These are phyloP conservation scores for Microstroma glucosiphilum DNA, from an alignment of 1,284 basidiomycete genomes.

Conservation along the genomic window DNA sequence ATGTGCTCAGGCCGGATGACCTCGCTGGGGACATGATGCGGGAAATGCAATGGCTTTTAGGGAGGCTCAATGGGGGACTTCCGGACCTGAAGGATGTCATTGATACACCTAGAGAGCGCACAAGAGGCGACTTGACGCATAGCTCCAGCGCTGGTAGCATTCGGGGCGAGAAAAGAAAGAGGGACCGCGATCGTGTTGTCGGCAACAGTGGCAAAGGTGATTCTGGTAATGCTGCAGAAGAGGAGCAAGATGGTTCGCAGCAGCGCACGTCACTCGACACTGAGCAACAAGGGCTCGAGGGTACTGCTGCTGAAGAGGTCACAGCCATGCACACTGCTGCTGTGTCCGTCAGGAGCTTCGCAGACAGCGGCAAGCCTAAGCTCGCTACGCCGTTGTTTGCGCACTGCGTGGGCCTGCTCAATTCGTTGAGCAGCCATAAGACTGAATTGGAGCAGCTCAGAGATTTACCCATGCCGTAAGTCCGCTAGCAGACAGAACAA, in stretches of 20 bases:
- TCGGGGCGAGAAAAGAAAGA: background rate
- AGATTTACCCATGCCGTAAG: constrained; percentile 24
- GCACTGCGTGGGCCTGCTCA: constrained; percentile 24
- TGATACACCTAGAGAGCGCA: background rate
- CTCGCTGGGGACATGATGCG: constrained; percentile 18
- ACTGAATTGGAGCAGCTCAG: constrained; percentile 26
- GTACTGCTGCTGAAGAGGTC: too few species aligned
- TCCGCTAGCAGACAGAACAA: too few species aligned
- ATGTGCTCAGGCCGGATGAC: constrained; percentile 9
- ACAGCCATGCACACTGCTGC: too few species aligned
- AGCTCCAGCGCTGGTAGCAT: too few species aligned
- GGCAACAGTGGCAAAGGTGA: too few species aligned
- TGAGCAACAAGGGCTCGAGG: too few species aligned
- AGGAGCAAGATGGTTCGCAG: too few species aligned
- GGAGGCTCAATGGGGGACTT: background rate
- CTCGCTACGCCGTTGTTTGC: constrained; percentile 23
- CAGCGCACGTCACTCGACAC: too few species aligned
- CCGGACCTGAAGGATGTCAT: constrained; percentile 12
- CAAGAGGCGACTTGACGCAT: too few species aligned
- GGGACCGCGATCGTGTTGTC: background rate
- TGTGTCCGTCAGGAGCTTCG: background rate
- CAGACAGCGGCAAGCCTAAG: background rate
- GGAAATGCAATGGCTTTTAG: constrained; percentile 17
- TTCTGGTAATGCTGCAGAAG: too few species aligned
- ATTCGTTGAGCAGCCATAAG: constrained; percentile 22